Percentiles rank a stretch among this genome's conserved stretches.
These are phyloP conservation scores for Harringtonia lauricola DNA, from an alignment of 2,329 filamentous ascomycete species.

Conservation along the genomic window DNA sequence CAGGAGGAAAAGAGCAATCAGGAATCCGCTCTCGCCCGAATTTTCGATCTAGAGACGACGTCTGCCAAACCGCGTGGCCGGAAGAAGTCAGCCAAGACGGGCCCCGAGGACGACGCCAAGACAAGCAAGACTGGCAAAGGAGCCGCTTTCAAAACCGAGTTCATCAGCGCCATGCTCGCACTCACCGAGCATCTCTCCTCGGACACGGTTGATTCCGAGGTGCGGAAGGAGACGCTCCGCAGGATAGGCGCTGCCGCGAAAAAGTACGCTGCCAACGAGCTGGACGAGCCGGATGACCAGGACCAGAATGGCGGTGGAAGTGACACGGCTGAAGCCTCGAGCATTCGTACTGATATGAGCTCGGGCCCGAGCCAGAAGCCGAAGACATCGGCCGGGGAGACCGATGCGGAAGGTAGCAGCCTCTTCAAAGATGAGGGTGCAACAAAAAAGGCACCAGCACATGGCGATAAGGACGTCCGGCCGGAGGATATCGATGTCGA, in stretches of 20 bases:
- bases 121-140: background rate
- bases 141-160: slow-evolving; percentile 11
- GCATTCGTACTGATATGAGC: too few relatives aligned
- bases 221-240: slow-evolving; percentile 12
- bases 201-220: slow-evolving; percentile 10
- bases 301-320: background rate
- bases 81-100: slow-evolving; percentile 11
- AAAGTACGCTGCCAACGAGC: background rate
- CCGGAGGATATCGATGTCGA: slow-evolving; percentile 42
- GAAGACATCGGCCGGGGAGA: background rate
- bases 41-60: slow-evolving; percentile 39
- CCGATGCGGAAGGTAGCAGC: background rate
- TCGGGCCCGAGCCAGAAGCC: too few relatives aligned
- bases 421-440: slow-evolving; percentile 13
- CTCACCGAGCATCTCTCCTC: slow-evolving; percentile 30
- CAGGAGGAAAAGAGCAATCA: slow-evolving; percentile 44
- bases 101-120: slow-evolving; percentile 13
- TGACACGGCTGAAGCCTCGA: background rate
- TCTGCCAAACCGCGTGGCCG: slow-evolving; percentile 16
- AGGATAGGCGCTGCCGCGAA: background rate
- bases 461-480: slow-evolving; percentile 18
- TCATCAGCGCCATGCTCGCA: slow-evolving; percentile 24
- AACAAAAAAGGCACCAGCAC: slow-evolving; percentile 3
- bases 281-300: background rate
- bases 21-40: slow-evolving; percentile 38